These are phyloP conservation scores for Abrus precatorius DNA, from an alignment of 306 rosid species.

Conservation along the genomic window DNA sequence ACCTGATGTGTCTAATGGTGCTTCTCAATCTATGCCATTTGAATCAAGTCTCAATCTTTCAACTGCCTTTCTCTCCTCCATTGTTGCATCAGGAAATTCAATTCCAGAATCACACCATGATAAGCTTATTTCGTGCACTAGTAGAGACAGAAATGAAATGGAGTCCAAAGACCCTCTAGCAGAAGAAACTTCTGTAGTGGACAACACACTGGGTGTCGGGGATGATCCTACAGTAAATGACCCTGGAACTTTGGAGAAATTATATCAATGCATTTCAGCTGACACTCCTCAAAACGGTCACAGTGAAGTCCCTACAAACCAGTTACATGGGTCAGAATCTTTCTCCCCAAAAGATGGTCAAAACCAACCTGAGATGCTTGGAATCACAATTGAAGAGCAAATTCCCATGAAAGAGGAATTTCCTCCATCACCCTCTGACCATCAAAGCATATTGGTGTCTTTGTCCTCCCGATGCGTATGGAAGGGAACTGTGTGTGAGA, in stretches of 20 bases:
- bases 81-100: constrained; percentile 50
- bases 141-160: constrained; percentile 52
- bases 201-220: constrained; percentile 39
- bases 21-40: constrained; percentile 52
- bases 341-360: constrained; percentile 57
- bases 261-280: constrained; percentile 49
- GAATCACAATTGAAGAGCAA: constrained; percentile 55
- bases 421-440: constrained; percentile 90
- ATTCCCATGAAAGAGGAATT: constrained; percentile 71
- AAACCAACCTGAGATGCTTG: constrained; percentile 51
- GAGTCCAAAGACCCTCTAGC: constrained; percentile 40
- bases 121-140: constrained; percentile 48
- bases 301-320: constrained; percentile 52
- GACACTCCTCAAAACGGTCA: constrained; percentile 52
- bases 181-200: constrained; percentile 54
- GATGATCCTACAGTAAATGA: constrained; percentile 55
- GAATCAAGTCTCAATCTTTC: constrained; percentile 53
- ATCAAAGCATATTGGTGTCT: constrained; percentile 97
- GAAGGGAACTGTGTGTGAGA: constrained; percentile 98
- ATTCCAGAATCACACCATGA: constrained; percentile 54
- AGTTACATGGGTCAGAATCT: constrained; percentile 47
- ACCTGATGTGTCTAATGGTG: constrained; percentile 52
- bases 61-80: constrained; percentile 53
- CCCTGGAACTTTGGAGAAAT: constrained; percentile 50
- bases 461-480: constrained; percentile 94